Conservation (phyloP, 2,329 filamentous ascomycete genomes). For the Monilinia aucupariae region DNA sequence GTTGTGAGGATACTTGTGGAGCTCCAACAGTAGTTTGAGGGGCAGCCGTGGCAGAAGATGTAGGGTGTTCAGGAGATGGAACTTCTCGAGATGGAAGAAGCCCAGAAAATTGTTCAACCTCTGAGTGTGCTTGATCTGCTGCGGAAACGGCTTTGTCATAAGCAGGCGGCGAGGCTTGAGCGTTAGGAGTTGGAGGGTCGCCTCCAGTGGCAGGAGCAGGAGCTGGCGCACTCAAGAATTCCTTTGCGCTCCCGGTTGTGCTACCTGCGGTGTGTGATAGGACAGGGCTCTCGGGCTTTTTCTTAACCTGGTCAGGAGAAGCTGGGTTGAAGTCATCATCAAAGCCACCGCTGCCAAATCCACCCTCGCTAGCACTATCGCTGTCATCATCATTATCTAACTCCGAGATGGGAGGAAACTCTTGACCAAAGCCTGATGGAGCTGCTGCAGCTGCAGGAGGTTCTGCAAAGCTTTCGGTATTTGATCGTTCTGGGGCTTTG, state of each 20-base stretch:
- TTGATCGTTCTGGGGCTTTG: constrained; percentile 47
- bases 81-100: constrained; percentile 51
- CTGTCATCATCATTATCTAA: constrained; percentile 79
- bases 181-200: constrained; percentile 46
- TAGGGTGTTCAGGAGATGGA: constrained; percentile 37
- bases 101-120: constrained; percentile 47
- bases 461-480: constrained; percentile 36
- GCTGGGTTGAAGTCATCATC: constrained; percentile 85
- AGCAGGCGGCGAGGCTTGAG: constrained; percentile 53
- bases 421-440: constrained; percentile 56
- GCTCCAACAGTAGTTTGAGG: constrained; percentile 26
- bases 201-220: constrained; percentile 32
- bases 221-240: constrained; percentile 28
- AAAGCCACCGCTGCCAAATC: constrained; percentile 56
- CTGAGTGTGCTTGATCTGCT: constrained; percentile 44
- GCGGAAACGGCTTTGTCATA: constrained; percentile 44
- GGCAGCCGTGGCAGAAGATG: constrained; percentile 29
- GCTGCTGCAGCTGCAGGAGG: constrained; percentile 40
- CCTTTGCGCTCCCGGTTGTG: constrained; percentile 32
- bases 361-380: constrained; percentile 70
- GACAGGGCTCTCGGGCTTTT: constrained; percentile 26
- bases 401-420: constrained; percentile 93
- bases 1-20: constrained; percentile 30
- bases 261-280: constrained; percentile 24
- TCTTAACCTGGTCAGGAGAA: constrained; percentile 32